Evolutionary conservation across 1,284 basidiomycete genomes (phyloP).

Genomic region (Hypsizygus ulmarius): DNA sequence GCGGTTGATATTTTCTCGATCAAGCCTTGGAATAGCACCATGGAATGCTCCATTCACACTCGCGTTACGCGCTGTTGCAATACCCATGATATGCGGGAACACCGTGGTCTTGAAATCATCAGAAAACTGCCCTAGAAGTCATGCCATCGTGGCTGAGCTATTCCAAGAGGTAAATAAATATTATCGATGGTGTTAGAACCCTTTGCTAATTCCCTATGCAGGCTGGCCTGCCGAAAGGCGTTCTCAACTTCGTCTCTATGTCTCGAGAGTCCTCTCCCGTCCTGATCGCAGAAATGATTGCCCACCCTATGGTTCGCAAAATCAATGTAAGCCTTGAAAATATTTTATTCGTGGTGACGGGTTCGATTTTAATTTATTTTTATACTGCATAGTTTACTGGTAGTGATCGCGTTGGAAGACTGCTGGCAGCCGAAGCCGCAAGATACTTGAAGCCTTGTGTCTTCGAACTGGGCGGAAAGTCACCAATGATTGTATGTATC

Average conservation of each 20-base stretch:
- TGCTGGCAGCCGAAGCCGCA: conserved; percentile 70
- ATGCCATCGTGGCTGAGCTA: conserved; percentile 48
- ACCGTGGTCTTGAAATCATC: conserved; percentile 62
- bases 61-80: conserved; percentile 47
- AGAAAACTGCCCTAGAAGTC: conserved; percentile 52
- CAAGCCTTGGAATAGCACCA: conserved; percentile 29
- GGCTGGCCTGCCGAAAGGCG: conserved; percentile 61
- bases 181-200: too few species aligned
- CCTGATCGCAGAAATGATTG: conserved; percentile 53
- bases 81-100: conserved; percentile 63
- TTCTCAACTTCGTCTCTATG: conserved; percentile 58
- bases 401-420: conserved; percentile 64
- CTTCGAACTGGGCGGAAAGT: conserved; percentile 75
- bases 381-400: conserved; percentile 66
- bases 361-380: too few species aligned
- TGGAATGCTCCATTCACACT: conserved; percentile 50
- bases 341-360: too few species aligned
- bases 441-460: conserved; percentile 73
- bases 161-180: conserved; percentile 34
- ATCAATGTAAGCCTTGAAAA: conserved; percentile 43
- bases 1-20: background rate
- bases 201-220: too few species aligned
- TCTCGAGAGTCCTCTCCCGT: conserved; percentile 44
- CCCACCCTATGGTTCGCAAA: conserved; percentile 48
- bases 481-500: conserved; percentile 59